A percentile compares a stretch with the other conserved stretches of the same genome.
phyloP scores from a whole-genome alignment of 768 basidiomycete genomes.

The Collybia nuda region DNA sequence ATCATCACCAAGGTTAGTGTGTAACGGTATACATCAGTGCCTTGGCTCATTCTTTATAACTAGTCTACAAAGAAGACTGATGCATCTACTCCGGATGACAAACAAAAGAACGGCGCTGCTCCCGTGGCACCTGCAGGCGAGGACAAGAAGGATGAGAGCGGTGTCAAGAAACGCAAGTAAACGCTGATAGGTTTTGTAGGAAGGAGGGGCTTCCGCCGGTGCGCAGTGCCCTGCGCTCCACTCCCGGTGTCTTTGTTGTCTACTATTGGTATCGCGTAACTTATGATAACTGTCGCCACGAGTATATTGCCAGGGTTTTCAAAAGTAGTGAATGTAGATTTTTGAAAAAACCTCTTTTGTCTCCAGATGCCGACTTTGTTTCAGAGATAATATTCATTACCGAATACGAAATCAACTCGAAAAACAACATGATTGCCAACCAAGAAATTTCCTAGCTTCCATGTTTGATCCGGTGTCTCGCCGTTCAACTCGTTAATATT shows the following conservation, averaged over 20 bases:
- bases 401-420: too few species aligned
- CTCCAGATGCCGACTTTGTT: too few species aligned
- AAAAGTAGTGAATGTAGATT: constrained; percentile 8
- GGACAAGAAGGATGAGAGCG: constrained; percentile 68
- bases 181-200: constrained; percentile 11
- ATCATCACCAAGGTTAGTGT: constrained; percentile 63
- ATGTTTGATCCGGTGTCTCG: too few species aligned
- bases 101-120: constrained; percentile 61
- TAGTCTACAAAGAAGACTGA: constrained; percentile 81
- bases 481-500: too few species aligned
- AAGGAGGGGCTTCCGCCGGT: constrained; percentile 13
- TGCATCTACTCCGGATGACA: constrained; percentile 29
- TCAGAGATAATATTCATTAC: too few species aligned
- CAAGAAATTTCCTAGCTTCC: too few species aligned
- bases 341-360: too few species aligned
- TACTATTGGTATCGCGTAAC: constrained; percentile 14
- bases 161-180: constrained; percentile 70
- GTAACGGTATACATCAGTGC: not conserved
- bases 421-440: too few species aligned
- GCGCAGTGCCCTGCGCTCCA: constrained; percentile 10
- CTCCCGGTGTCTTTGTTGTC: constrained; percentile 9
- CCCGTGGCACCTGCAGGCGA: constrained; percentile 74
- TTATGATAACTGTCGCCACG: constrained; percentile 12
- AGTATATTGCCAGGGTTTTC: constrained; percentile 14
- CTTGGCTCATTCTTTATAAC: constrained; percentile 3